Percentiles rank a stretch among this genome's conserved stretches.
phyloP scores from a whole-genome alignment of 2,329 filamentous ascomycete species.

The Fusarium scirpi region DNA sequence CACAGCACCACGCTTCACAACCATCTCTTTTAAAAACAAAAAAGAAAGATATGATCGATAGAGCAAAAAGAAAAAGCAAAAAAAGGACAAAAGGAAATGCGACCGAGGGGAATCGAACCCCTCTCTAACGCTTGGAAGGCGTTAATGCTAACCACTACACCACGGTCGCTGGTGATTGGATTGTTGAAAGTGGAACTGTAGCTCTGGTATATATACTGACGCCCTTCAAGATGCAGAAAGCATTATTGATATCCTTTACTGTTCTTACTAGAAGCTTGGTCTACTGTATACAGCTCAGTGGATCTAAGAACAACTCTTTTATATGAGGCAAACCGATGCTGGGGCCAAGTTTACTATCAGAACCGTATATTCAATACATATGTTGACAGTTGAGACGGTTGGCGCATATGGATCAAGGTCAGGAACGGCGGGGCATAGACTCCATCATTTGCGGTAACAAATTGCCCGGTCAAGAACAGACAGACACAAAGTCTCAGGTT shows the following conservation, averaged over 20 bases:
- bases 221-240: too few relatives aligned
- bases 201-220: neutral
- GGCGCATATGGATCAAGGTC: too few relatives aligned
- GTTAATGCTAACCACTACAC: slow-evolving; percentile 38
- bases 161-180: slow-evolving; percentile 20
- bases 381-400: neutral
- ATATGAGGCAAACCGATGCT: neutral
- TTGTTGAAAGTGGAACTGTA: neutral
- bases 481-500: too few relatives aligned
- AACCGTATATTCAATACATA: neutral
- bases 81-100: slow-evolving; percentile 15
- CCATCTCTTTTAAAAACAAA: neutral
- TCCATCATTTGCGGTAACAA: too few relatives aligned
- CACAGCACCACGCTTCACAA: neutral
- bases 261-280: neutral
- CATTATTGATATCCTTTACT: rapidly evolving
- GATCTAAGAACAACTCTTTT: neutral
- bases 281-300: neutral
- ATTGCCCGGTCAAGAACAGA: too few relatives aligned
- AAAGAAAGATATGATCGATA: neutral
- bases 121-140: slow-evolving; percentile 38
- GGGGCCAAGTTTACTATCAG: neutral
- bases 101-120: slow-evolving; percentile 37
- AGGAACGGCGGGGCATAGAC: too few relatives aligned
- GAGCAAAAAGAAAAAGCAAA: neutral